Percentiles rank a stretch among this genome's conserved stretches.
phyloP scores from a whole-genome alignment of 495 filamentous ascomycete genomes.

The Gamarada debralockiae region DNA sequence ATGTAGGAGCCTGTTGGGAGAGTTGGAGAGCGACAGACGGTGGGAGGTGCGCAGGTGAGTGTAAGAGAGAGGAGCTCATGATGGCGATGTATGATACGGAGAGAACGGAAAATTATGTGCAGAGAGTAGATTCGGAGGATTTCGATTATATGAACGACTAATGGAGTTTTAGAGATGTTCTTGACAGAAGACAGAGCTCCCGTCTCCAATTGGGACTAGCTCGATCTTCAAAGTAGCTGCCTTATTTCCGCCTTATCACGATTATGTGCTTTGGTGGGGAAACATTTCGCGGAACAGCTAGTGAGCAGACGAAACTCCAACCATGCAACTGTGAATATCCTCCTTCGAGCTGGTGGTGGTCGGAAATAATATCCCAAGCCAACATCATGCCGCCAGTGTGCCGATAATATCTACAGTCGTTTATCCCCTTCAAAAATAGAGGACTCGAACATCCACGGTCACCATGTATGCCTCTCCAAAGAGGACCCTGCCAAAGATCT shows the following conservation, averaged over 20 bases:
- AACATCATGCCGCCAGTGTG: background rate
- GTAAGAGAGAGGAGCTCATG: slow-evolving; percentile 48
- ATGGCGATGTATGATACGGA: background rate
- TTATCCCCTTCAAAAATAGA: background rate
- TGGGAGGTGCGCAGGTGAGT: slow-evolving; percentile 43
- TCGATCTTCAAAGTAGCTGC: too few species aligned
- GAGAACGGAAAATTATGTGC: background rate
- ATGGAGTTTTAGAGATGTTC: too few species aligned
- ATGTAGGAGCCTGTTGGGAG: slow-evolving; percentile 71
- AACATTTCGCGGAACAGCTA: too few species aligned
- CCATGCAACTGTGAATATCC: too few species aligned
- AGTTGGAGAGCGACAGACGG: slow-evolving; percentile 57
- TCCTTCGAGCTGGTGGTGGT: too few species aligned
- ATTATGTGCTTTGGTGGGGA: too few species aligned
- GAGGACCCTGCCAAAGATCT: background rate
- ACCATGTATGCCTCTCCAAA: slow-evolving; percentile 12
- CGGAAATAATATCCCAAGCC: too few species aligned
- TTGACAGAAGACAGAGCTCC: too few species aligned
- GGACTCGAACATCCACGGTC: background rate
- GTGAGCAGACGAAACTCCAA: too few species aligned
- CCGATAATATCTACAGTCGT: background rate
- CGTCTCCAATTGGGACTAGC: too few species aligned
- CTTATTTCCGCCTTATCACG: too few species aligned
- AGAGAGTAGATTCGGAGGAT: background rate
- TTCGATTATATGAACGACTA: too few species aligned